Evolutionary conservation across 495 filamentous ascomycete species (phyloP), one percentile per base, ranked within the genome.

Genomic region (Pseudomonodictys pantanalensis): DNA sequence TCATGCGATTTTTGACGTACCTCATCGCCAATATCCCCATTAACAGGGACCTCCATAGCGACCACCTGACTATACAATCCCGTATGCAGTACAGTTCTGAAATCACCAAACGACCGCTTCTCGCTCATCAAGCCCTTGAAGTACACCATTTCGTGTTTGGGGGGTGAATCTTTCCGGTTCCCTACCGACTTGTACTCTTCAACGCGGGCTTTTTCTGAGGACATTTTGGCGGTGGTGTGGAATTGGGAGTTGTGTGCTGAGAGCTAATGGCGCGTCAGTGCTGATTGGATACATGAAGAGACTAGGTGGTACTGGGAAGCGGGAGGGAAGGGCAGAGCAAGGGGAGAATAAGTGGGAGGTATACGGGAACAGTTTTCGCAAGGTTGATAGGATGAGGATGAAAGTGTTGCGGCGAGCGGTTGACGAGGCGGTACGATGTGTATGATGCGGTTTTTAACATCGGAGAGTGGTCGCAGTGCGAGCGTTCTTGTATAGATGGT

Each of bases 1-100:
- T n/a, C n/a, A n/a, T n/a, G n/a, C n/a, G n/a, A n/a, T n/a, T n/a
- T n/a, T n/a, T n/a, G n/a, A n/a, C n/a, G n/a, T n/a, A 82, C 80
- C 74, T 86, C 83, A 50, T 87, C 82, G 3, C 83, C 83, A 67
- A 87, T 85, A 45, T 86, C 83, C 12, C 83, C 83, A 12, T 78
- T 79, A 0, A 83, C 78, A 1, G 82, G 82, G 4, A 87, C 75
- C 35, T 82, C 84, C 83, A 86, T 86, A 4, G 82, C 69, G 1
- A 86, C 83, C 12, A 85, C 69, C 71, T 86, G 84, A 24, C 76
- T 81, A 72, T 83, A 85, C 12, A 85, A 71, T 2, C 81, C 83
- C 4, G 82, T 86, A 72, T 79, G 83, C 8, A 87, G 69, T 22
- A 85, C 83, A 53, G 79, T 79, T 5, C 83, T 75, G 68, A 86